Percentiles rank a stretch among this genome's conserved stretches.
Evolutionary conservation across 2,329 filamentous ascomycete genomes (phyloP).

Genomic region (Trichophyton simii): DNA sequence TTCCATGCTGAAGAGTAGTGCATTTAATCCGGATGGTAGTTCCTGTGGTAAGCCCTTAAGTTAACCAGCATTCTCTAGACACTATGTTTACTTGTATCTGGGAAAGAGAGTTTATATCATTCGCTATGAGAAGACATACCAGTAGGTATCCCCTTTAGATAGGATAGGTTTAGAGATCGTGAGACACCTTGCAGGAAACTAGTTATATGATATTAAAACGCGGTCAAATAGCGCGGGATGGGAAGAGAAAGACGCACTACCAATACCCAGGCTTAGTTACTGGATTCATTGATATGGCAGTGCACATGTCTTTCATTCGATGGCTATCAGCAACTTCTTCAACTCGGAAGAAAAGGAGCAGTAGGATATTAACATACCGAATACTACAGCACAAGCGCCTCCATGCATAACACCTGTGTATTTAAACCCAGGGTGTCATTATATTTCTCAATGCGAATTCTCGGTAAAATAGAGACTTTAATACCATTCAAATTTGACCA

Average conservation of each 20-base stretch:
- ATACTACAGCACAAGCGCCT: slow-evolving; percentile 59
- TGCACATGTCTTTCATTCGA: slow-evolving; percentile 36
- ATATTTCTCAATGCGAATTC: background rate
- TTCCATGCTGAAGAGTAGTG: slow-evolving; percentile 35
- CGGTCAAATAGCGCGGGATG: background rate
- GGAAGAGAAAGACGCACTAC: slow-evolving; percentile 26
- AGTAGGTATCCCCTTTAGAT: slow-evolving; percentile 38
- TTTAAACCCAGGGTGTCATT: background rate
- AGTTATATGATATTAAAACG: background rate
- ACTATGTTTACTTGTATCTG: too few relatives aligned
- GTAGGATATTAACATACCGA: slow-evolving; percentile 38
- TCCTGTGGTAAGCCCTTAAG: slow-evolving; percentile 14
- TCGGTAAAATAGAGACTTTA: background rate
- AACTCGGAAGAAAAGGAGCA: background rate
- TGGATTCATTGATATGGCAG: slow-evolving; percentile 39
- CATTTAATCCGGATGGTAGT: slow-evolving; percentile 34
- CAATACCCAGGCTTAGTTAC: slow-evolving; percentile 38
- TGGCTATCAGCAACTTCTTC: background rate
- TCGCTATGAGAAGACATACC: slow-evolving; percentile 19
- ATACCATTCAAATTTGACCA: slow-evolving; percentile 19
- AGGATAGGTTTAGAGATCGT: slow-evolving; percentile 40
- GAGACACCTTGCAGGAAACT: slow-evolving; percentile 41
- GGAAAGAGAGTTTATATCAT: background rate
- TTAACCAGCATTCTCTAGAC: background rate
- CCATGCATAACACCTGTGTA: slow-evolving; percentile 19